These are phyloP conservation scores for Metarhizium guizhouense DNA, from an alignment of 2,329 filamentous ascomycete genomes.

Conservation along the genomic window DNA sequence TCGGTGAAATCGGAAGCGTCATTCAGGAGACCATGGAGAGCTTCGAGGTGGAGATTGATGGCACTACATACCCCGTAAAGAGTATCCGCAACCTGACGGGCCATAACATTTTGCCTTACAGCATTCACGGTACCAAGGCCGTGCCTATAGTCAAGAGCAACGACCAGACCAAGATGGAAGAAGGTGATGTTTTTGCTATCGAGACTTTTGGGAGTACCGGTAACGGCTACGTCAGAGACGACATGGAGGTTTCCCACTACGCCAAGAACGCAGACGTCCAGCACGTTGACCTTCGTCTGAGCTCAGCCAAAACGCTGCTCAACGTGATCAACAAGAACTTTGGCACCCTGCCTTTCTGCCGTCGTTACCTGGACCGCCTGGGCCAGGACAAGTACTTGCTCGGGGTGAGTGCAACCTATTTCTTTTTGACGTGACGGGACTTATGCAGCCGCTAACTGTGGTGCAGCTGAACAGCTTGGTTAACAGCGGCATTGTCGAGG, in stretches of 20 bases:
- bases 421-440: slow-evolving; percentile 6
- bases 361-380: slow-evolving; percentile 84
- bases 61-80: slow-evolving; percentile 71
- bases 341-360: slow-evolving; percentile 82
- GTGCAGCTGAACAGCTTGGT: slow-evolving; percentile 76
- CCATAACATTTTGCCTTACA: slow-evolving; percentile 82
- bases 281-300: slow-evolving; percentile 66
- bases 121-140: slow-evolving; percentile 87
- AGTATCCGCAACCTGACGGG: slow-evolving; percentile 80
- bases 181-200: slow-evolving; percentile 90
- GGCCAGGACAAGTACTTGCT: slow-evolving; percentile 91
- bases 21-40: slow-evolving; percentile 93
- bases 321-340: slow-evolving; percentile 96
- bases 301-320: slow-evolving; percentile 76
- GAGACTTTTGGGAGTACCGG: slow-evolving; percentile 94
- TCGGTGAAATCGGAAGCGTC: slow-evolving; percentile 73
- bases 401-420: slow-evolving; percentile 47
- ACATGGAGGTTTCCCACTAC: slow-evolving; percentile 87
- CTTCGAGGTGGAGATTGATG: slow-evolving; percentile 78
- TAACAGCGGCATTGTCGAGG: slow-evolving; percentile 72
- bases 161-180: slow-evolving; percentile 94
- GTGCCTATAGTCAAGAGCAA: slow-evolving; percentile 87
- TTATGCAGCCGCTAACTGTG: not conserved
- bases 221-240: slow-evolving; percentile 77
- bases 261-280: slow-evolving; percentile 64